Conservation (phyloP, 345 rosid genomes). For the Stellera chamaejasme region DNA sequence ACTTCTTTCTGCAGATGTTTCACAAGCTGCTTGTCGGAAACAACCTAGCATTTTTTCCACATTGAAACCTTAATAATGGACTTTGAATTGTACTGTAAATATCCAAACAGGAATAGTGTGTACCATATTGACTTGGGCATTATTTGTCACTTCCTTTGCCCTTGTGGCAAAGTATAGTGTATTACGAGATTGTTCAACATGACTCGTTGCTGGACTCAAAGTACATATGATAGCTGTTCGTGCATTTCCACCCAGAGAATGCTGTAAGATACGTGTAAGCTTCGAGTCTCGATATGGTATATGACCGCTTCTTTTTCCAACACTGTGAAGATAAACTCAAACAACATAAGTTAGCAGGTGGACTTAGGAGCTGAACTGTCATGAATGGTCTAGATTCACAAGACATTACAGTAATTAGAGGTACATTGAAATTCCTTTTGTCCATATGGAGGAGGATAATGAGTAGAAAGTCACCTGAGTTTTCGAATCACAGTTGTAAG, state of each 20-base stretch:
- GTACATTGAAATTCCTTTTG: background rate
- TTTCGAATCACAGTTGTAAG: conserved; percentile 96
- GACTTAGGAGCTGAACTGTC: no score
- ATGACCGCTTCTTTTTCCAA: conserved; percentile 93
- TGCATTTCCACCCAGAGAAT: conserved; percentile 99
- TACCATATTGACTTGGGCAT: conserved; percentile 99
- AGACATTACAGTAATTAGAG: background rate
- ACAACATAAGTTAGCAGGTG: conserved; percentile 1
- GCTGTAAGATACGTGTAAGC: conserved; percentile 96
- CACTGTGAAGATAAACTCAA: conserved; percentile 32
- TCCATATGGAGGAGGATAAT: background rate
- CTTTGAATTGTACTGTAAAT: background rate
- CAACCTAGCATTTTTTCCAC: conserved; percentile 41
- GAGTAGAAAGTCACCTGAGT: conserved; percentile 50
- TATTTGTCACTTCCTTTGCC: conserved; percentile 99
- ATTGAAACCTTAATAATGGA: background rate
- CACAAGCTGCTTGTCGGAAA: conserved; percentile 94
- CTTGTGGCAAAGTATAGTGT: conserved; percentile 92
- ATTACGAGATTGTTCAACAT: conserved; percentile 95
- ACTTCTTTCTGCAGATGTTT: conserved; percentile 99
- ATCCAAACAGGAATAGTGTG: conserved; percentile 9
- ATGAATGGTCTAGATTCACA: background rate
- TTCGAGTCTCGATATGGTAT: conserved; percentile 96
- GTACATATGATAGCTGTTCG: conserved; percentile 98
- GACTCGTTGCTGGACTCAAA: conserved; percentile 83